Conservation (phyloP, 2,329 filamentous ascomycete genomes). For the Penicillium palitans region DNA sequence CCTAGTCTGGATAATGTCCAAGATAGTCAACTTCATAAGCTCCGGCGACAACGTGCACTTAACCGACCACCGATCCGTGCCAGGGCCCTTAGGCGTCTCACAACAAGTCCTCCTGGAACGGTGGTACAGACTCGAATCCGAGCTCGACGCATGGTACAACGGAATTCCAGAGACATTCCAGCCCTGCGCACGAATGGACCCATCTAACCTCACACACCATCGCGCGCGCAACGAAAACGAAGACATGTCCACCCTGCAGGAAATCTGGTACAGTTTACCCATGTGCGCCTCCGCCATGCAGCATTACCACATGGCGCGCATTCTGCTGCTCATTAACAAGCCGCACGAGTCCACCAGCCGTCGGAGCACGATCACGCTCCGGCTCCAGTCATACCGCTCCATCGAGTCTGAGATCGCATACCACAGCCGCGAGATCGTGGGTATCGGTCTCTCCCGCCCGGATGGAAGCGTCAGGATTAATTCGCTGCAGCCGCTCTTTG, state of each 20-base stretch:
- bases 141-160: conserved; percentile 60
- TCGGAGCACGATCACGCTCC: conserved; percentile 54
- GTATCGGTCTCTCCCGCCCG: conserved; percentile 59
- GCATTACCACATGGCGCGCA: conserved; percentile 48
- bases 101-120: conserved; percentile 48
- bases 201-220: conserved; percentile 28
- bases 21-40: conserved; percentile 65
- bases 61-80: conserved; percentile 27
- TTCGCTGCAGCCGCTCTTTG: conserved; percentile 62
- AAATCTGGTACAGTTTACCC: conserved; percentile 65
- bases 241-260: conserved; percentile 48
- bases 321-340: conserved; percentile 46
- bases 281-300: conserved; percentile 65
- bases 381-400: conserved; percentile 59
- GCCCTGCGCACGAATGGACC: conserved; percentile 54
- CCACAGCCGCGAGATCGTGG: conserved; percentile 63
- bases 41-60: conserved; percentile 53
- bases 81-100: conserved; percentile 36
- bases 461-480: conserved; percentile 61
- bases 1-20: conserved; percentile 65
- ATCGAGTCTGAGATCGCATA: conserved; percentile 57
- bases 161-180: conserved; percentile 61
- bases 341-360: conserved; percentile 48
- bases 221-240: conserved; percentile 31
- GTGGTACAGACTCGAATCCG: conserved; percentile 54